These are phyloP conservation scores for Herpetomonas samuelpessoai DNA, from an alignment of 208 protist species.

Conservation along the genomic window DNA sequence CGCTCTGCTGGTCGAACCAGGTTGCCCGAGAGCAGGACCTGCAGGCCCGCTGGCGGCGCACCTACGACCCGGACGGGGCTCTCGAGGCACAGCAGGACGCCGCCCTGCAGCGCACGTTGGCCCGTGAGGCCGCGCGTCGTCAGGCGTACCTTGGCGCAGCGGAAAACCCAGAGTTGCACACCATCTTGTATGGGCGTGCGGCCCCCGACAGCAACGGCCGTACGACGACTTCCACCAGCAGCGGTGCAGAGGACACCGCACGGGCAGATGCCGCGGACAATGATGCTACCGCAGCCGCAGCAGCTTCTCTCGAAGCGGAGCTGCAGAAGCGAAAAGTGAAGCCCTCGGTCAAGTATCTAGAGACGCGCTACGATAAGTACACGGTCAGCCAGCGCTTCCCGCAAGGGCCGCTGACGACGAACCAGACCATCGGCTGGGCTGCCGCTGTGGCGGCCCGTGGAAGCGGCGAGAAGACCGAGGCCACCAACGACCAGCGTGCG, in stretches of 20 bases:
- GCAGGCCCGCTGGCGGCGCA: slow-evolving; percentile 23
- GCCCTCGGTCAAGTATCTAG: slow-evolving; percentile 33
- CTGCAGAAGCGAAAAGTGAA: too few species aligned
- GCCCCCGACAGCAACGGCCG: too few species aligned
- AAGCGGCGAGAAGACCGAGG: slow-evolving; percentile 1
- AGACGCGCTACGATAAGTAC: slow-evolving; percentile 25
- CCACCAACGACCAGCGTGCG: slow-evolving; percentile 1
- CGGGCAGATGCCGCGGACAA: too few species aligned
- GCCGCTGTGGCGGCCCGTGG: slow-evolving; percentile 9
- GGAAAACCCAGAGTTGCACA: slow-evolving; percentile 48
- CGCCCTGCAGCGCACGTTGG: slow-evolving; percentile 42
- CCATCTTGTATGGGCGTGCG: too few species aligned
- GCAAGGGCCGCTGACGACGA: slow-evolving; percentile 34
- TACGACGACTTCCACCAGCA: too few species aligned
- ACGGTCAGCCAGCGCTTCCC: slow-evolving; percentile 46
- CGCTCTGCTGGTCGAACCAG: slow-evolving; percentile 52
- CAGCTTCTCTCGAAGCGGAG: too few species aligned
- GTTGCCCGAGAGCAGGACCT: slow-evolving; percentile 48
- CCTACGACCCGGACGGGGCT: slow-evolving; percentile 29
- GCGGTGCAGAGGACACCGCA: too few species aligned
- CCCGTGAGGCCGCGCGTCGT: slow-evolving; percentile 28
- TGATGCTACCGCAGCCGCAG: too few species aligned
- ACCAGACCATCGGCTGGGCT: slow-evolving; percentile 55
- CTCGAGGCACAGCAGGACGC: slow-evolving; percentile 9
- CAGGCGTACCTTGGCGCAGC: slow-evolving; percentile 27